Evolutionary conservation across 495 filamentous ascomycete species (phyloP).

Genomic region (Aspergillus hancockii): DNA sequence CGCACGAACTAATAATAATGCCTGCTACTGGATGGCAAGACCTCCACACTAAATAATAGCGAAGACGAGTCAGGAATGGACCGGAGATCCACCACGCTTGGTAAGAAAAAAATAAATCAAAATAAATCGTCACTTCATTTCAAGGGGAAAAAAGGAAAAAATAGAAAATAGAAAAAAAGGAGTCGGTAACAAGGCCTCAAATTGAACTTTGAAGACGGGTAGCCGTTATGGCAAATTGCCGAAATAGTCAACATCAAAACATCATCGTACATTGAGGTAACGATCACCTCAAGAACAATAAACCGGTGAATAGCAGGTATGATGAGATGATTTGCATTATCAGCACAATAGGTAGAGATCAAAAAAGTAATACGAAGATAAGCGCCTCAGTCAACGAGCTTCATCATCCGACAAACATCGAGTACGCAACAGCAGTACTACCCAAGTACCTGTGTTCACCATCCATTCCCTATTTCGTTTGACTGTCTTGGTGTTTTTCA

Average conservation of each 20-base stretch:
- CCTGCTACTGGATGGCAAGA: background rate
- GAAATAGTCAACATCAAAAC: conserved; percentile 15
- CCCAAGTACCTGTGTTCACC: no score
- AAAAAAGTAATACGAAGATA: background rate
- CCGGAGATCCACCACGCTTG: conserved; percentile 18
- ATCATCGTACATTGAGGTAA: background rate
- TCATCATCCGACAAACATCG: conserved; percentile 5
- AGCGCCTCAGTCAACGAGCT: background rate
- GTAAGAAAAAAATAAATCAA: conserved; percentile 19
- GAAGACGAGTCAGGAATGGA: conserved; percentile 15
- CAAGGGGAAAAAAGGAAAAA: conserved; percentile 5
- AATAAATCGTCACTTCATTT: conserved; percentile 3
- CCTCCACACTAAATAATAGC: conserved; percentile 8
- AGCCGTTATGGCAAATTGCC: conserved; percentile 12
- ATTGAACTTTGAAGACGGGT: conserved; percentile 13
- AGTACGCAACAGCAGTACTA: no score
- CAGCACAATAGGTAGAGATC: background rate
- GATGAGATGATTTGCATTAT: background rate
- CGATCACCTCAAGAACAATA: background rate
- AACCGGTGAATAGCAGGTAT: background rate
- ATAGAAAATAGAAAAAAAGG: conserved; percentile 17
- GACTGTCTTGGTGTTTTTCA: conserved; percentile 3
- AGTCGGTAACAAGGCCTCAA: conserved; percentile 3
- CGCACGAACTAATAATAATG: conserved; percentile 5
- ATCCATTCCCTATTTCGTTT: background rate